phyloP scores from a whole-genome alignment of 2,329 filamentous ascomycete species.

The Alternaria solani region DNA sequence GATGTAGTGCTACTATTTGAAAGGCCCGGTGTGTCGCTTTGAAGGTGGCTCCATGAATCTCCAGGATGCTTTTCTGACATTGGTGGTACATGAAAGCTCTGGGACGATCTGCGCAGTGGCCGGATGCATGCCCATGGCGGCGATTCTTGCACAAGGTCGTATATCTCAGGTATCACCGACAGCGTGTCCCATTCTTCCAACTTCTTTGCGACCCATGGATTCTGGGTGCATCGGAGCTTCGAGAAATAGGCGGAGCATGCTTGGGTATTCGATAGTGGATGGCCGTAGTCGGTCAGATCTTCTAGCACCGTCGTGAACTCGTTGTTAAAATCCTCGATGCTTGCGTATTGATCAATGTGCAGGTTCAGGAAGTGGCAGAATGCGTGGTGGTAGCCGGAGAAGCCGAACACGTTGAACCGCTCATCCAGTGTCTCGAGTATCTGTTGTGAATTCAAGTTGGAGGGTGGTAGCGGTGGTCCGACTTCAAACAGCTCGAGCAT shows the following conservation, averaged over 20 bases:
- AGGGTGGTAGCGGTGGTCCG: constrained; percentile 45
- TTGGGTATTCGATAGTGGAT: constrained; percentile 45
- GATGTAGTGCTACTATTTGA: constrained; percentile 29
- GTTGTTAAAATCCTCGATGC: constrained; percentile 45
- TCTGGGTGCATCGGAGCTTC: constrained; percentile 49
- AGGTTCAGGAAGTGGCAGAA: constrained; percentile 51
- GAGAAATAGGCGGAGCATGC: constrained; percentile 51
- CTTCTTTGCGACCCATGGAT: constrained; percentile 47
- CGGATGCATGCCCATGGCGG: constrained; percentile 44
- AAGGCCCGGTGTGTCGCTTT: not conserved
- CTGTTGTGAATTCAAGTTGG: constrained; percentile 41
- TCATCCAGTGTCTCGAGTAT: constrained; percentile 44
- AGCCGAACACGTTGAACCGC: constrained; percentile 40
- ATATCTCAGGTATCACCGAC: constrained; percentile 28
- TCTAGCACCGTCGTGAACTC: constrained; percentile 45
- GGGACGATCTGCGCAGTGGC: constrained; percentile 34
- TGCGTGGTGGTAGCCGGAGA: constrained; percentile 48
- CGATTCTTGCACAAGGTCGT: constrained; percentile 41
- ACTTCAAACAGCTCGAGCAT: constrained; percentile 49
- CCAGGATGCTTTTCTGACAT: constrained; percentile 32
- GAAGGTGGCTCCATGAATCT: constrained; percentile 25
- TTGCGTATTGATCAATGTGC: constrained; percentile 45
- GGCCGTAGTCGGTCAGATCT: constrained; percentile 46
- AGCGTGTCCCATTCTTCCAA: constrained; percentile 44
- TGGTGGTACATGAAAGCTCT: constrained; percentile 27